Evolutionary conservation across 129 eudicot species (phyloP), one percentile per base, ranked within the genome.

Genomic region (Centaurea solstitialis): DNA sequence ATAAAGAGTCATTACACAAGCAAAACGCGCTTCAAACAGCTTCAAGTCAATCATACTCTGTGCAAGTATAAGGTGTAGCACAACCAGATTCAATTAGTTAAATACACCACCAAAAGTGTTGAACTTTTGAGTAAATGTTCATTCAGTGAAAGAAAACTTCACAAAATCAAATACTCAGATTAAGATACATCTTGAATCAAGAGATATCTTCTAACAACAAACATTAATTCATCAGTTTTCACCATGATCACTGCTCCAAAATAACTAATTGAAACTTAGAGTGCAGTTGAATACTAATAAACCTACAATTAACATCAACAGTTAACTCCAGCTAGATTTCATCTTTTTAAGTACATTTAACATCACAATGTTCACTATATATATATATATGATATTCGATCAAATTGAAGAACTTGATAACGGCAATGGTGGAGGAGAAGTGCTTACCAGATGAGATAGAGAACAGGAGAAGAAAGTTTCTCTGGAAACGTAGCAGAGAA

Each of bases 361-460:
- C 21, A 18, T 62, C 13, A 21, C 22, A 38, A 20, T 21, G 38
- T 7, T 24, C 30, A 40, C 67, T 24, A n/a, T n/a, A n/a, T n/a
- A n/a, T n/a, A n/a, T n/a, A n/a, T n/a, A n/a, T 26, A 41, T 8
- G 23, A 1, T 23, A 2, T 28, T 78, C n/a, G 24, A 7, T 30
- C 10, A 66, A 77, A 41, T 18, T 41, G 75, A 68, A 17, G 4
- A 67, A 77, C 74, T 40, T 40, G 79, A 76, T 2, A 76, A 11
- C 12, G 59, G 61, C 35, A 61, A 76, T 65, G 26, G 59, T 24
- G 9, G 26, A 26, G 30, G 30, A n/a, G 4, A 30, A 21, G 28
- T 33, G 53, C 28, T 61, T 66, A 92, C 98, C 97, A 81, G 98
- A 94, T 21, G 96, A 87, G 35, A 92, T 50, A 70, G 87, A 83